Evolutionary conservation across 495 filamentous ascomycete genomes (phyloP).

Genomic region (Lasiosphaeria ovina): DNA sequence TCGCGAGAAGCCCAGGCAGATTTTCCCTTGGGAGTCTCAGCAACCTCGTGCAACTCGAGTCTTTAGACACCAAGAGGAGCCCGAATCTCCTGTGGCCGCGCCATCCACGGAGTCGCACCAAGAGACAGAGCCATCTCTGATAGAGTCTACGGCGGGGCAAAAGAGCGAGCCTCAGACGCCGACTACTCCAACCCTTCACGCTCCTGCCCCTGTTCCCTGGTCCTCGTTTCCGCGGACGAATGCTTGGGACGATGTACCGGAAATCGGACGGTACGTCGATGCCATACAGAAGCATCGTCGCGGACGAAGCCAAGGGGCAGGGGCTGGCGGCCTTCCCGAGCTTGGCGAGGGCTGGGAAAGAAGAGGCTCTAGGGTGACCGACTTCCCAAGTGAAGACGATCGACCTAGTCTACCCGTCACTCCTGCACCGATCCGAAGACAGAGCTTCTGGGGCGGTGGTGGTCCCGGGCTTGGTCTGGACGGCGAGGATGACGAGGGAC

Average conservation of each 20-base stretch:
- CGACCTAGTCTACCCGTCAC: slow-evolving; percentile 89
- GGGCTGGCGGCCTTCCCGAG: slow-evolving; percentile 19
- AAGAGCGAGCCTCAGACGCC: slow-evolving; percentile 47
- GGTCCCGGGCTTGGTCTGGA: slow-evolving; percentile 51
- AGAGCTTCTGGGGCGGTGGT: slow-evolving; percentile 35
- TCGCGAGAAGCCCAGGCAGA: slow-evolving; percentile 55
- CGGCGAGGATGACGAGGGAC: slow-evolving; percentile 52
- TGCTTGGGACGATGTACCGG: slow-evolving; percentile 83
- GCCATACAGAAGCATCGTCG: slow-evolving; percentile 63
- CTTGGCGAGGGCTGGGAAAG: slow-evolving; percentile 32
- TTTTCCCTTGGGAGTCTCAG: slow-evolving; percentile 84
- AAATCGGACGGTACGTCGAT: slow-evolving; percentile 78
- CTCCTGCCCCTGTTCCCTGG: slow-evolving; percentile 56
- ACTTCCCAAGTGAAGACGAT: slow-evolving; percentile 82
- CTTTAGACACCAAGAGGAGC: slow-evolving; percentile 59
- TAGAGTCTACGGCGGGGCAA: slow-evolving; percentile 33
- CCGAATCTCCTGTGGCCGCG: slow-evolving; percentile 14
- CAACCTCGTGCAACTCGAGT: slow-evolving; percentile 67
- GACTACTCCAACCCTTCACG: slow-evolving; percentile 45
- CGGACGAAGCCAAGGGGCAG: slow-evolving; percentile 57
- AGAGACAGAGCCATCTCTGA: slow-evolving; percentile 34
- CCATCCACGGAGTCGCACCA: slow-evolving; percentile 21
- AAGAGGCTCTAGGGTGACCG: slow-evolving; percentile 66
- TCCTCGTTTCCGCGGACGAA: slow-evolving; percentile 63
- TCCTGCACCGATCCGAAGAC: slow-evolving; percentile 66